Base-by-base conservation (phyloP, 306 rosid species). In the Mimosa bimucronata region DNA sequence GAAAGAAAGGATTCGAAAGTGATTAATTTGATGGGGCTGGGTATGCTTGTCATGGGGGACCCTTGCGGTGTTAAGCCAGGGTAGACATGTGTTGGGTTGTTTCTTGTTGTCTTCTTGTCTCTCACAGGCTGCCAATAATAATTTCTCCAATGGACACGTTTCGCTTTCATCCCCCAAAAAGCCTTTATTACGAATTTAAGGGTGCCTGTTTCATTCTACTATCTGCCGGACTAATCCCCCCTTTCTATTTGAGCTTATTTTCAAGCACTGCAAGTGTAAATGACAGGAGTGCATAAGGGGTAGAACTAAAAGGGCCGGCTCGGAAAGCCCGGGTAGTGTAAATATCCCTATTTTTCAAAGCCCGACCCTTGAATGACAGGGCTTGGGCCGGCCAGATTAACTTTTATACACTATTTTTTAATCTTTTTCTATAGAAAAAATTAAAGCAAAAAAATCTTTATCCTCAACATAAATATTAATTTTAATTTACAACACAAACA, bases 61-160 rank as follows among this genome's bases (percentile, higher is more conserved):
- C 83, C 61, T 29, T 70, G 19, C 46, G 75, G 74, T 37, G 79
- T 15, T 19, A 23, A 75, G 66, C 67, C 41, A 29, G 67, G 73
- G 60, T 48, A 73, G 77, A 71, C 44, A 71, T 81, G 86, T 84
- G 80, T 79, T 68, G 77, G 76, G 84, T 87, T 66, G 86, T 87
- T 84, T 87, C 73, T 70, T 77, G 44, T 79, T 77, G 87, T 84
- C 84, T 74, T 74, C 40, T 70, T 60, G 83, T 75, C 66, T 50
- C 61, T 46, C 62, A 26, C 31, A 78, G 75, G 71, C 77, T 55
- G 48, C 80, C n/a, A 69, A 71, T 66, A 69, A 71, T 77, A 30
- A 73, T 60, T 79, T 41, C 48, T 31, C 80, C 34, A 9, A 19
- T 66, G 84, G 80, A 80, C 84, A 76, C 72, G 53, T 71, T 80